phyloP scores from a whole-genome alignment of 2,329 filamentous ascomycete genomes.

The Fusarium verticillioides region DNA sequence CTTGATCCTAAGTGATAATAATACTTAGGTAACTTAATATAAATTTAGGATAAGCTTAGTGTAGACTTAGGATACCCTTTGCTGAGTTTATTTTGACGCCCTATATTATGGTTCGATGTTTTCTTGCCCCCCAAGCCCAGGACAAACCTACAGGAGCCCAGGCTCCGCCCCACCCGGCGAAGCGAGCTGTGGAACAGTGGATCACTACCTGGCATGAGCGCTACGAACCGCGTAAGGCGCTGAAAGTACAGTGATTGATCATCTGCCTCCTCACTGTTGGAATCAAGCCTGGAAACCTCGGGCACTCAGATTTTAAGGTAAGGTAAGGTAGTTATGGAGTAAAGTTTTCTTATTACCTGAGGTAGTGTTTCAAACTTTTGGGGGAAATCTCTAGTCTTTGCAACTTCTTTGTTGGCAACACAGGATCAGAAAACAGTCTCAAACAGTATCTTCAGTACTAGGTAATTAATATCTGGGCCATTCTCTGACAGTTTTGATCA shows the following conservation, averaged over 20 bases:
- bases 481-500: neutral
- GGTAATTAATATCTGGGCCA: neutral
- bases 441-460: neutral
- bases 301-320: neutral
- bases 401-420: neutral
- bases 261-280: neutral
- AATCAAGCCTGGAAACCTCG: neutral
- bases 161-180: neutral
- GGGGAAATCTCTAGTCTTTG: neutral
- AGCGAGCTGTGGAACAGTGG: slow-evolving; percentile 24
- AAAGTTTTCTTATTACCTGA: neutral
- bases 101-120: too few relatives aligned
- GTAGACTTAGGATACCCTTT: too few relatives aligned
- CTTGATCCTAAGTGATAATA: too few relatives aligned
- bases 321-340: neutral
- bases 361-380: neutral
- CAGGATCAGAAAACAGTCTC: neutral
- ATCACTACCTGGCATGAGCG: neutral
- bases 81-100: too few relatives aligned
- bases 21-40: too few relatives aligned
- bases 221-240: slow-evolving; percentile 2
- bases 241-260: slow-evolving; percentile 10
- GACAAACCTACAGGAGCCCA: neutral
- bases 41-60: too few relatives aligned
- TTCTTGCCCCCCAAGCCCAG: too few relatives aligned